phyloP scores from a whole-genome alignment of 129 eudicot genomes.

The Tagetes patula region DNA sequence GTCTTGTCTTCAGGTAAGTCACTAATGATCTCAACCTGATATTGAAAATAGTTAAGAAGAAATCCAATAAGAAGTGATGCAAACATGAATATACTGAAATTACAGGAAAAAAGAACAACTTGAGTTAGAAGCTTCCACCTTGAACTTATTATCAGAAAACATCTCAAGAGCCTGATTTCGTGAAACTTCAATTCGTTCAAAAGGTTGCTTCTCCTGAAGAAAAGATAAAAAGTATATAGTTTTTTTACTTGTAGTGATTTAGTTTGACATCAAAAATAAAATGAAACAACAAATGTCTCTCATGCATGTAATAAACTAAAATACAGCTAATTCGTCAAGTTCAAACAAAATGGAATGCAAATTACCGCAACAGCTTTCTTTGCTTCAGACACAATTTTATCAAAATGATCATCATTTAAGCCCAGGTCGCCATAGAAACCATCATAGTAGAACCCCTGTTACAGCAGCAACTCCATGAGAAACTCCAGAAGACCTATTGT shows the following conservation, averaged over 20 bases:
- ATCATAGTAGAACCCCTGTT: constrained; percentile 95
- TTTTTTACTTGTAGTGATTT: neutral
- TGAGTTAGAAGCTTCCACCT: constrained; percentile 47
- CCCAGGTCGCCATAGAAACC: constrained; percentile 89
- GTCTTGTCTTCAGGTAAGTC: constrained; percentile 88
- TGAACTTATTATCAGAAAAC: constrained; percentile 85
- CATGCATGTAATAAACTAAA: neutral
- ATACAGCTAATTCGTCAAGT: neutral
- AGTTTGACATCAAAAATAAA: neutral
- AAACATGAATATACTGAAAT: neutral
- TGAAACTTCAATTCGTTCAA: constrained; percentile 93
- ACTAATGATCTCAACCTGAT: constrained; percentile 88
- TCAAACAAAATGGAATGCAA: constrained; percentile 5
- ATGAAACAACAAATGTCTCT: neutral
- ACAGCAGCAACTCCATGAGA: constrained; percentile 21
- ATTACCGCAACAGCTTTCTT: constrained; percentile 77
- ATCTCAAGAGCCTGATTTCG: constrained; percentile 85
- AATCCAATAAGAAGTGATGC: constrained; percentile 4
- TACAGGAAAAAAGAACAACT: too few relatives aligned
- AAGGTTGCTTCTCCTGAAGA: constrained; percentile 83
- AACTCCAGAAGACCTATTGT: neutral
- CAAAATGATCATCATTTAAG: constrained; percentile 93
- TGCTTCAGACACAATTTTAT: constrained; percentile 67
- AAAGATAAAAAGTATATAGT: neutral
- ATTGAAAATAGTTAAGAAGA: constrained; percentile 4